Conservation (phyloP, 2,329 filamentous ascomycete genomes). For the Penicillium expansum region DNA sequence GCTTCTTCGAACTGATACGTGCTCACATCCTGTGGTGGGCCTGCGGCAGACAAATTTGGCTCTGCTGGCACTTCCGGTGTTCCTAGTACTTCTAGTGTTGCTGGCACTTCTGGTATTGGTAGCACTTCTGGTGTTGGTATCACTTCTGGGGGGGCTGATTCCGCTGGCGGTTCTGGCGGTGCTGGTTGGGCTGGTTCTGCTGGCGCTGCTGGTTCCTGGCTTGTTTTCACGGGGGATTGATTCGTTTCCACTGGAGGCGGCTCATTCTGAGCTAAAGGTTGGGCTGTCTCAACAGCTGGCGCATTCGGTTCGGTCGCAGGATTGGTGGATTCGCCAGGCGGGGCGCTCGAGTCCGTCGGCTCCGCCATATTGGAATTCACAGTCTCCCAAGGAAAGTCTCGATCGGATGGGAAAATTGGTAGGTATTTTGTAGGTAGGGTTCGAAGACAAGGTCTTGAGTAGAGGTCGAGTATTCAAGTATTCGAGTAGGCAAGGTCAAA, state of each 20-base stretch:
- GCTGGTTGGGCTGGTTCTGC: neutral
- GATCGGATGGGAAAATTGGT: neutral
- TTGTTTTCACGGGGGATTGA: neutral
- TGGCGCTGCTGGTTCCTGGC: neutral
- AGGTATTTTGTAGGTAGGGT: neutral
- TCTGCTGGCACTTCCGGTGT: neutral
- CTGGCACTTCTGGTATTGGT: neutral
- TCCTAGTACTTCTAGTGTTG: neutral
- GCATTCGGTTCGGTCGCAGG: constrained; percentile 16
- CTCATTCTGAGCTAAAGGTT: constrained; percentile 19
- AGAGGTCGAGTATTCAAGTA: constrained; percentile 8
- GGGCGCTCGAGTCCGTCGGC: constrained; percentile 19
- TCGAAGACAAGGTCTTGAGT: neutral
- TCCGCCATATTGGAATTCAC: constrained; percentile 21
- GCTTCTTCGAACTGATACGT: constrained; percentile 1
- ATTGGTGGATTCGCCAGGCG: constrained; percentile 19
- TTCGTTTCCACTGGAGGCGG: constrained; percentile 16
- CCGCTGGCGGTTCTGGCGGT: neutral
- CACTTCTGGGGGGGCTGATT: neutral
- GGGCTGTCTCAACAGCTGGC: constrained; percentile 13
- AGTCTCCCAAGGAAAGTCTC: constrained; percentile 9
- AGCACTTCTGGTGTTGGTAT: neutral
- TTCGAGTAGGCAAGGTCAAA: constrained; percentile 21
- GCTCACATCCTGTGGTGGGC: neutral
- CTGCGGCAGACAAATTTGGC: neutral